Percentiles rank a stretch among this genome's conserved stretches.
phyloP scores from a whole-genome alignment of 768 basidiomycete genomes.

The Sarcomyxa edulis region DNA sequence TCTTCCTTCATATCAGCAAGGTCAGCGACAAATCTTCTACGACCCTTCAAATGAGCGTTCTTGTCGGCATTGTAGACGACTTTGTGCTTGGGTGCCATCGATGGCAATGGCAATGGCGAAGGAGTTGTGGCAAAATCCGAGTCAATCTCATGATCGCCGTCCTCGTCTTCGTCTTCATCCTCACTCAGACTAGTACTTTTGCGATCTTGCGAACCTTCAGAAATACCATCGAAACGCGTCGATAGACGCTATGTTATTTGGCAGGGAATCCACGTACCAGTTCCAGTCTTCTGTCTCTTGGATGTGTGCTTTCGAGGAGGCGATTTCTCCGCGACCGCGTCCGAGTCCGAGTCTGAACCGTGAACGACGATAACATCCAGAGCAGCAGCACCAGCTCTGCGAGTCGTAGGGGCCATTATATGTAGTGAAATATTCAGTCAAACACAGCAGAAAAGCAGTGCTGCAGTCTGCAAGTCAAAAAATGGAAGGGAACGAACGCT shows the following conservation, averaged over 20 bases:
- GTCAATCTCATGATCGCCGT: background rate
- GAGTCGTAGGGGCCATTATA: slow-evolving; percentile 1
- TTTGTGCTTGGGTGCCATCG: slow-evolving; percentile 1
- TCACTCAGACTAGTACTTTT: background rate
- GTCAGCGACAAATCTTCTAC: slow-evolving; percentile 54
- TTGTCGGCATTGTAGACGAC: too few relatives aligned
- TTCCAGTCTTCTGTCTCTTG: slow-evolving; percentile 26
- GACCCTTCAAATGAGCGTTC: slow-evolving; percentile 47
- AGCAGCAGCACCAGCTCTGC: background rate
- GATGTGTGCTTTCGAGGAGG: slow-evolving; percentile 4
- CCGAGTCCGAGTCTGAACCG: slow-evolving; percentile 16
- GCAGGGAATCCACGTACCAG: slow-evolving; percentile 17
- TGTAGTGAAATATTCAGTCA: too few relatives aligned
- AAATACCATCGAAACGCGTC: slow-evolving; percentile 8
- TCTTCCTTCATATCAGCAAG: slow-evolving; percentile 39
- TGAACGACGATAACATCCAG: slow-evolving; percentile 10
- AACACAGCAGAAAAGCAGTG: too few relatives aligned
- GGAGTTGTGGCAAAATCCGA: background rate
- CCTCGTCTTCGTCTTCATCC: background rate
- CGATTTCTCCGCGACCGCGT: slow-evolving; percentile 12
- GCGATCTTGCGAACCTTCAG: slow-evolving; percentile 4
- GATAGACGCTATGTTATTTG: slow-evolving; percentile 6
- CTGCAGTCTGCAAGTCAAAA: too few relatives aligned
- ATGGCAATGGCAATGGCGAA: background rate
- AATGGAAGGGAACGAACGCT: too few relatives aligned